phyloP scores from a whole-genome alignment of 352 stramenopile genomes.

The Globisporangium canariense region DNA sequence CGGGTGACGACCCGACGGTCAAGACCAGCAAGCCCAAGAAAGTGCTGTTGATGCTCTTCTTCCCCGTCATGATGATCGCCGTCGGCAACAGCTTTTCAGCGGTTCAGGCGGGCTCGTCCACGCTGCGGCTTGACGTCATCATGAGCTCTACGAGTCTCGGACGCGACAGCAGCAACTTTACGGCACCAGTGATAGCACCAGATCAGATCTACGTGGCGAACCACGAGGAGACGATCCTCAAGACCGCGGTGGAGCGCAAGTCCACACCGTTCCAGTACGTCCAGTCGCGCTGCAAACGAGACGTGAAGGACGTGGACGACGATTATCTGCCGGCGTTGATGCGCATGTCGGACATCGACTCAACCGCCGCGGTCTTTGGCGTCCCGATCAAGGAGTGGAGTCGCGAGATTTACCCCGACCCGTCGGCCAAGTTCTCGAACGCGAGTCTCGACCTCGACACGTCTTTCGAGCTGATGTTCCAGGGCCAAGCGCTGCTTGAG shows the following conservation, averaged over 20 bases:
- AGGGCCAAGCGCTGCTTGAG: conserved; percentile 26
- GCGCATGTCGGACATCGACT: conserved; percentile 21
- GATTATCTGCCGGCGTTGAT: not conserved
- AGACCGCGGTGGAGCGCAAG: conserved; percentile 15
- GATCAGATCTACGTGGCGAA: not conserved
- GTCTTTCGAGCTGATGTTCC: conserved; percentile 27
- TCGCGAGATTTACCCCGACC: conserved; percentile 21
- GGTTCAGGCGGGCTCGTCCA: conserved; percentile 16
- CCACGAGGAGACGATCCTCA: conserved; percentile 20
- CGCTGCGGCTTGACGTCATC: conserved; percentile 7
- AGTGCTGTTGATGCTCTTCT: conserved; percentile 21
- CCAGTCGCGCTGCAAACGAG: not conserved
- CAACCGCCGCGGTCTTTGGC: conserved; percentile 21
- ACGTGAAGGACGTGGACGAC: not conserved
- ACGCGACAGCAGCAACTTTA: conserved; percentile 3
- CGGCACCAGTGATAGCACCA: not conserved
- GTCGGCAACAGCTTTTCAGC: conserved; percentile 24
- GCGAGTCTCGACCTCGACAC: conserved; percentile 13
- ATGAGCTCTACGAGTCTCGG: conserved; percentile 15
- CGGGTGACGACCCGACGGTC: conserved; percentile 17
- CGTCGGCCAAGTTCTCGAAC: conserved; percentile 1
- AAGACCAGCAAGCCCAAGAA: conserved; percentile 20
- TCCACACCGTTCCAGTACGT: conserved; percentile 13
- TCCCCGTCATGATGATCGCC: conserved; percentile 19
- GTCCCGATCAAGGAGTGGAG: conserved; percentile 27